Conservation (phyloP, 176 grass and related monocot genomes). For the Alloteropsis semialata region DNA sequence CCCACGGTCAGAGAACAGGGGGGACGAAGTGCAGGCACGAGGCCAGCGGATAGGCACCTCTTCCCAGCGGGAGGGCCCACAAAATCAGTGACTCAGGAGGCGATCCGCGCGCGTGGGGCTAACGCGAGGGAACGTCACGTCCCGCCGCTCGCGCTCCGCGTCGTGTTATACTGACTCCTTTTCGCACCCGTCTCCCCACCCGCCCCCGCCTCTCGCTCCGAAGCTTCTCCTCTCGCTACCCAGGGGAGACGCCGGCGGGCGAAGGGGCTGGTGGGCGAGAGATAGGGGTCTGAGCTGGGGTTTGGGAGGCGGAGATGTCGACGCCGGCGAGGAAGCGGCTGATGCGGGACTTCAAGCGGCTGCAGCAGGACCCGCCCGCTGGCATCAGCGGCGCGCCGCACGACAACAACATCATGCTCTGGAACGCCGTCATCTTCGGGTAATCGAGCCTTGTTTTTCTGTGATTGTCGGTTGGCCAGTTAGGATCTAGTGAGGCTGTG, state of each 20-base stretch:
- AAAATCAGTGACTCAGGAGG: neutral
- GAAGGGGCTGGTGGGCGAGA: neutral
- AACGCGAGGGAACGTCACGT: constrained; percentile 18
- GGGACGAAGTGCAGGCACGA: neutral
- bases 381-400: constrained; percentile 94
- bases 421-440: constrained; percentile 99
- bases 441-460: neutral
- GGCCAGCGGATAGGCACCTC: neutral
- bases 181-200: neutral
- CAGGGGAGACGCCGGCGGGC: neutral
- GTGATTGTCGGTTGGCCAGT: neutral
- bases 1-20: neutral
- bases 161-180: neutral
- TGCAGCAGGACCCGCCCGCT: constrained; percentile 95
- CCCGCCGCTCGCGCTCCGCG: constrained; percentile 11
- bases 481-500: constrained; percentile 1
- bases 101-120: neutral
- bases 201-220: constrained; percentile 7
- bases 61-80: neutral
- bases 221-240: constrained; percentile 25
- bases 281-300: neutral
- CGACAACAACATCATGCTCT: constrained; percentile 98
- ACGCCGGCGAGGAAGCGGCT: constrained; percentile 97
- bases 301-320: constrained; percentile 49
- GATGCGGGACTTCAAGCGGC: constrained; percentile 97